These are phyloP conservation scores for Pestalotiopsis sp. DNA, from an alignment of 2,329 filamentous ascomycete genomes.

Conservation along the genomic window DNA sequence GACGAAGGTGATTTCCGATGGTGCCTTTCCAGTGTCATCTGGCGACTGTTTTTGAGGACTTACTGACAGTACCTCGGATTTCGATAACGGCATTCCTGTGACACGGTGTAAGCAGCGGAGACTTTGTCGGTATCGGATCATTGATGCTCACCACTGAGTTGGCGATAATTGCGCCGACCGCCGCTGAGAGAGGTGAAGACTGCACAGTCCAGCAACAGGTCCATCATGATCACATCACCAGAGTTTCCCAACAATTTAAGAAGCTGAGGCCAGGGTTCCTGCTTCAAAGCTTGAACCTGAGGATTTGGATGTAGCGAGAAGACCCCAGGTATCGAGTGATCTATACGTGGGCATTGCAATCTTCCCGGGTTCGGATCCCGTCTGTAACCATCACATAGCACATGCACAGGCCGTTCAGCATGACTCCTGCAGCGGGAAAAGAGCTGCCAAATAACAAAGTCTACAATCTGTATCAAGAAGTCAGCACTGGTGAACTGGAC, in stretches of 20 bases:
- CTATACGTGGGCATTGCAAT: slow-evolving; percentile 26
- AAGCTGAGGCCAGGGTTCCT: slow-evolving; percentile 72
- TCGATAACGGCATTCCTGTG: slow-evolving; percentile 46
- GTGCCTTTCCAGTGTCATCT: slow-evolving; percentile 26
- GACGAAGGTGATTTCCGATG: slow-evolving; percentile 70
- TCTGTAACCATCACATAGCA: slow-evolving; percentile 83
- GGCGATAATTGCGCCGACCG: slow-evolving; percentile 67
- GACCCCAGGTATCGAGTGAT: slow-evolving; percentile 61
- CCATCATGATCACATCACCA: slow-evolving; percentile 75
- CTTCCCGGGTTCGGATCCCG: slow-evolving; percentile 35
- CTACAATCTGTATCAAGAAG: slow-evolving; percentile 59
- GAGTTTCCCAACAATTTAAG: slow-evolving; percentile 72
- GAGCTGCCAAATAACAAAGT: slow-evolving; percentile 75
- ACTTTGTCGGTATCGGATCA: too few relatives aligned
- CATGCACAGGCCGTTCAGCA: slow-evolving; percentile 62
- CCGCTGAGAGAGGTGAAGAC: slow-evolving; percentile 67
- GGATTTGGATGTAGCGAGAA: slow-evolving; percentile 66
- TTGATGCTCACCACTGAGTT: slow-evolving; percentile 68
- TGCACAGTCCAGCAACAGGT: slow-evolving; percentile 74
- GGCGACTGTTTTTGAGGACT: neutral
- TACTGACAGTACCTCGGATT: slow-evolving; percentile 32
- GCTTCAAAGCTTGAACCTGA: slow-evolving; percentile 68
- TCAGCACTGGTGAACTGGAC: slow-evolving; percentile 8
- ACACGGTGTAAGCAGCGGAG: neutral
- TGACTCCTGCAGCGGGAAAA: slow-evolving; percentile 59